Base-by-base conservation (phyloP, 2,329 filamentous ascomycete genomes). In the Didymella segeticola region DNA sequence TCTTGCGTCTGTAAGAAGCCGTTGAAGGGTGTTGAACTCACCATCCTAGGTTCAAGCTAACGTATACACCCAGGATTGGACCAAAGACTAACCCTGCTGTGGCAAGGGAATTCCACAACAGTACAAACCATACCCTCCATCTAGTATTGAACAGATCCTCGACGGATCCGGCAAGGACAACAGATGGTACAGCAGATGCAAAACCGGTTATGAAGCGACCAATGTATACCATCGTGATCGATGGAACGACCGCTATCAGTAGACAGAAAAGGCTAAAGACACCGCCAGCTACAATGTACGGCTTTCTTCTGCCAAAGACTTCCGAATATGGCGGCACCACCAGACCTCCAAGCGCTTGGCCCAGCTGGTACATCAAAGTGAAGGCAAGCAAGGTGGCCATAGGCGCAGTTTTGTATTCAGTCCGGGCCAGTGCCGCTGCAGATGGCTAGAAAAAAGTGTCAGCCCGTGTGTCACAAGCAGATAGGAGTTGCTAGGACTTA, bases 351-450 rank as follows among this genome's bases (percentile, higher is more conserved):
- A 31, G 15, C 20, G 27, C 27, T 31, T 31, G 27, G 22, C 39
- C 39, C 14, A 30, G 10, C 27, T 43, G 39, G n/a, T 46, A 62
- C 31, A 39, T 39, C 37, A 39, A 39, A 26, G 37, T 39, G 23
- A 39, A 39, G n/a, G 37, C 37, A 15, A 39, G 20, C 37, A 39
- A 27, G 37, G 37, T 39, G 20, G 23, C 37, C 14, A 39, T 26
- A 39, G 37, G 37, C 23, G 25, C 5, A 25, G 37, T 39, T 8
- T 39, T 26, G 23, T 39, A 39, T 26, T 39, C 37, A 39, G 14
- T 39, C 2, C 37, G 37, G 15, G 37, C 37, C n/a, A 39, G 22
- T 15, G 37, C 22, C 10, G 37, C 7, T n/a, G 37, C 37, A 39
- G 37, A 39, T 39, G 37, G 37, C 37, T 39, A 39, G 37, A 27